Conservation (phyloP, 1,284 basidiomycete species). For the Anthracocystis setariae region DNA sequence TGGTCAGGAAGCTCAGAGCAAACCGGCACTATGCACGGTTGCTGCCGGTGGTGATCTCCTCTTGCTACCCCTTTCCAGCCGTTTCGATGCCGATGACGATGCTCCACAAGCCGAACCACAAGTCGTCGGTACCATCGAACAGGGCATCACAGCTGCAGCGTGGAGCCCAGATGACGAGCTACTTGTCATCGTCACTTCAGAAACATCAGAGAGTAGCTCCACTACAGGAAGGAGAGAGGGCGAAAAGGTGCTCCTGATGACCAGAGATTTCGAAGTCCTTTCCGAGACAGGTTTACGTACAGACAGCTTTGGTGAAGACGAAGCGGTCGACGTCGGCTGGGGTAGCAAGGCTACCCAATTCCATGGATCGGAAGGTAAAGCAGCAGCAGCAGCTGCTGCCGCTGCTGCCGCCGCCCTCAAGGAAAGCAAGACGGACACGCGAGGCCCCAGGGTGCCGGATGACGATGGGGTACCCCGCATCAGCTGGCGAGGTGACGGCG, state of each 20-base stretch:
- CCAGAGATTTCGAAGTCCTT: slow-evolving; percentile 85
- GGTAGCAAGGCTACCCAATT: slow-evolving; percentile 97
- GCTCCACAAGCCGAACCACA: slow-evolving; percentile 31
- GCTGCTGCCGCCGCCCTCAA: slow-evolving; percentile 70
- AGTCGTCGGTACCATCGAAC: slow-evolving; percentile 79
- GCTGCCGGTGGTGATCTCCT: slow-evolving; percentile 63
- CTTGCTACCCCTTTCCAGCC: slow-evolving; percentile 35
- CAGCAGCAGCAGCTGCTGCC: slow-evolving; percentile 74
- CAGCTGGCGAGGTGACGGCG: slow-evolving; percentile 91
- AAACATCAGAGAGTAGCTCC: slow-evolving; percentile 26
- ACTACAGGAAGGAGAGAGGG: slow-evolving; percentile 23
- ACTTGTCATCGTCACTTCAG: slow-evolving; percentile 73
- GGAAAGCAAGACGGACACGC: slow-evolving; percentile 39
- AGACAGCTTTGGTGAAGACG: slow-evolving; percentile 86
- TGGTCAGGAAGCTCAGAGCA: slow-evolving; percentile 46
- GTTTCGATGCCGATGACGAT: slow-evolving; percentile 12
- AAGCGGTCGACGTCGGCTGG: slow-evolving; percentile 95
- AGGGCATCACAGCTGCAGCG: slow-evolving; percentile 81
- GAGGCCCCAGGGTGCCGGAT: slow-evolving; percentile 70
- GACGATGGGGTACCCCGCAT: slow-evolving; percentile 81
- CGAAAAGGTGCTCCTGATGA: slow-evolving; percentile 86
- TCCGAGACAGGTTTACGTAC: slow-evolving; percentile 80
- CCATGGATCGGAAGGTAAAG: slow-evolving; percentile 92
- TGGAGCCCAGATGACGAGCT: slow-evolving; percentile 93
- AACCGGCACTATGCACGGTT: slow-evolving; percentile 57